phyloP scores from a whole-genome alignment of 176 grass and related monocot genomes.

The Elymus sibiricus region DNA sequence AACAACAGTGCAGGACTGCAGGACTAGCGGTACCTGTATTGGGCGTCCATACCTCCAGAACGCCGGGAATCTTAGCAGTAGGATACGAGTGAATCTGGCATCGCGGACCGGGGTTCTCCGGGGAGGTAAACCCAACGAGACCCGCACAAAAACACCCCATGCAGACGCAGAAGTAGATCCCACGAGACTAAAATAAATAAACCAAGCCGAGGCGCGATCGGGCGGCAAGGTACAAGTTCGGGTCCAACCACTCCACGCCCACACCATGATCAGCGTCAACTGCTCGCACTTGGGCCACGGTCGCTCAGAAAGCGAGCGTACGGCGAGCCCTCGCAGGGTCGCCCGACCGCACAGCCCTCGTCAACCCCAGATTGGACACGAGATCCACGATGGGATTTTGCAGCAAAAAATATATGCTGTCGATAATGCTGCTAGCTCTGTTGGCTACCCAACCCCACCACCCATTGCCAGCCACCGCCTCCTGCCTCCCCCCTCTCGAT shows the following conservation, averaged over 20 bases:
- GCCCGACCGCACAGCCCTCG: not conserved
- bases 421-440: not conserved
- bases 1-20: too few species aligned
- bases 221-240: not conserved
- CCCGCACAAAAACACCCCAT: not conserved
- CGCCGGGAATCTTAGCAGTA: too few species aligned
- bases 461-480: not conserved
- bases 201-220: not conserved
- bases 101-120: not conserved
- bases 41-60: too few species aligned
- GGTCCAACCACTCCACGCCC: not conserved
- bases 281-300: not conserved
- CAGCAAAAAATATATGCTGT: not conserved
- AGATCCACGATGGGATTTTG: constrained; percentile 11
- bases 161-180: too few species aligned
- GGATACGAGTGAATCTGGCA: too few species aligned
- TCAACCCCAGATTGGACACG: constrained; percentile 8
- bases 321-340: not conserved
- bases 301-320: not conserved
- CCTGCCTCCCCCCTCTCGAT: not conserved
- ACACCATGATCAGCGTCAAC: not conserved
- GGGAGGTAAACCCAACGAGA: not conserved
- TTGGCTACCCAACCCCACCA: constrained; percentile 11
- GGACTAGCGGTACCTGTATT: too few species aligned
- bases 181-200: not conserved